Conservation (phyloP, 306 rosid genomes). For the Citrullus amarus region DNA sequence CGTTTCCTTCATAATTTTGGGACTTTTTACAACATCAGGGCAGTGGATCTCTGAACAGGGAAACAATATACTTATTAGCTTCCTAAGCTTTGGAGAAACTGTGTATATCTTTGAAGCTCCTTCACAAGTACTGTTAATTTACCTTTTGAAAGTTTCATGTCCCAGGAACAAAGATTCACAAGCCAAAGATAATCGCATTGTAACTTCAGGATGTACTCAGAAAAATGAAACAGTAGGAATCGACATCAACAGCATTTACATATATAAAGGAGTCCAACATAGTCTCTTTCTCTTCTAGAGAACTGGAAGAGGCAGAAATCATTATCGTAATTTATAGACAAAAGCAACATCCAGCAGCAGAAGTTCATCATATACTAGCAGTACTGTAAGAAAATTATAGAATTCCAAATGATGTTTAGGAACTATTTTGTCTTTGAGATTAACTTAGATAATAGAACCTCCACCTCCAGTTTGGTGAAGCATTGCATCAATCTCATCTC, state of each 20-base stretch:
- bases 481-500: conserved; percentile 78
- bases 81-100: neutral
- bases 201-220: neutral
- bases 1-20: neutral
- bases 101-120: neutral
- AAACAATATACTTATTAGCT: neutral
- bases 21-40: neutral
- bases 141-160: neutral
- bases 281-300: neutral
- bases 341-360: neutral
- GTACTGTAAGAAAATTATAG: neutral
- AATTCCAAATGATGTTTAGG: conserved; percentile 7
- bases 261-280: neutral
- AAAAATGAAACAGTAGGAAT: neutral
- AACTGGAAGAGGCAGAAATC: neutral
- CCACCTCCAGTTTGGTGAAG: conserved; percentile 64
- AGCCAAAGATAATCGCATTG: neutral
- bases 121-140: neutral
- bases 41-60: neutral
- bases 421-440: conserved; percentile 7
- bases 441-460: conserved; percentile 25
- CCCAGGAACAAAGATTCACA: neutral
- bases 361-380: neutral
- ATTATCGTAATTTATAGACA: neutral
- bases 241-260: neutral